Conservation (phyloP, 805 yeast genomes). For the Candida hungchunana region DNA sequence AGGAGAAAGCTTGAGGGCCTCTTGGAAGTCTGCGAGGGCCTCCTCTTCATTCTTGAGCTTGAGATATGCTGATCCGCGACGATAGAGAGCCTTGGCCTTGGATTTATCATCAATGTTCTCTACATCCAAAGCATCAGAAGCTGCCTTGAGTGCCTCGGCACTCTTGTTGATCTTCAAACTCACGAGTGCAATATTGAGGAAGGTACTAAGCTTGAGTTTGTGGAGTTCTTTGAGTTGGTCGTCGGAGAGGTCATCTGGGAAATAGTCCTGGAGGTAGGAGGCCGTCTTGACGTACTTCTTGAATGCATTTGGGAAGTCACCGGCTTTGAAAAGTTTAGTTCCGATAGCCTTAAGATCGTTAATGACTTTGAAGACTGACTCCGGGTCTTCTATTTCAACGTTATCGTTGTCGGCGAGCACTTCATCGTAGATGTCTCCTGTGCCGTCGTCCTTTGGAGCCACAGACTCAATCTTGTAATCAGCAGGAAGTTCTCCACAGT, state of each 20-base stretch:
- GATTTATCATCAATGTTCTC: slow-evolving; percentile 55
- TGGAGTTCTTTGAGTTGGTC: slow-evolving; percentile 48
- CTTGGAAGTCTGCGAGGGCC: slow-evolving; percentile 61
- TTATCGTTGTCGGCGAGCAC: slow-evolving; percentile 67
- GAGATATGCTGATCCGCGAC: slow-evolving; percentile 76
- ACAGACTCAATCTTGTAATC: slow-evolving; percentile 48
- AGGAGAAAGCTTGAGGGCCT: slow-evolving; percentile 63
- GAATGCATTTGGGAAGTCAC: slow-evolving; percentile 50
- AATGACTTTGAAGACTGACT: slow-evolving; percentile 63
- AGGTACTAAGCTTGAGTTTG: slow-evolving; percentile 56
- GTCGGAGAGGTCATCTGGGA: slow-evolving; percentile 62
- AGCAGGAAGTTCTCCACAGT: slow-evolving; percentile 71
- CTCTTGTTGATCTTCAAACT: slow-evolving; percentile 60
- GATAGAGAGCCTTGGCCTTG: slow-evolving; percentile 78
- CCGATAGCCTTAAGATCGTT: slow-evolving; percentile 70
- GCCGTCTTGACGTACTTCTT: slow-evolving; percentile 72
- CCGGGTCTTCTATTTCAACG: slow-evolving; percentile 56
- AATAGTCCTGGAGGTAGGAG: slow-evolving; percentile 63
- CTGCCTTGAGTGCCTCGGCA: slow-evolving; percentile 49
- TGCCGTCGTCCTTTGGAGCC: slow-evolving; percentile 59
- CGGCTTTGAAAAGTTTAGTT: slow-evolving; percentile 65
- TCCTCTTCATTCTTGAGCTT: slow-evolving; percentile 61
- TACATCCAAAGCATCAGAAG: slow-evolving; percentile 63
- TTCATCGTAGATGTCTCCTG: slow-evolving; percentile 82
- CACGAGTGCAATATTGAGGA: slow-evolving; percentile 70